A percentile compares a stretch with the other conserved stretches of the same genome.
phyloP scores from a whole-genome alignment of 2,329 filamentous ascomycete species.

The Xylaria sp. region DNA sequence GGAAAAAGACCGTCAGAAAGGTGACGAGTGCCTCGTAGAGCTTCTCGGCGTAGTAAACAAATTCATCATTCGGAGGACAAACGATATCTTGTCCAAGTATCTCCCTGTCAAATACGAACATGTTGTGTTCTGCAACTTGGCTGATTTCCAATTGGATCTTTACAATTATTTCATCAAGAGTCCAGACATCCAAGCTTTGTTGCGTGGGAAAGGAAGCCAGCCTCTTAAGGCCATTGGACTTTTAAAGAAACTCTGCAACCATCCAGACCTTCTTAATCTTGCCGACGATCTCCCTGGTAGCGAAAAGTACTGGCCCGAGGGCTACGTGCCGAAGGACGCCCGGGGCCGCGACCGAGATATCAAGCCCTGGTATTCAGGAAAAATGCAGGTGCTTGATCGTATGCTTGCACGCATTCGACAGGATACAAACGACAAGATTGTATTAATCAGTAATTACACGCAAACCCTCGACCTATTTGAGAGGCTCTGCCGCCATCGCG shows the following conservation, averaged over 20 bases:
- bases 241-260: constrained; percentile 98
- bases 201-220: constrained; percentile 93
- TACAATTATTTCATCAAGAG: constrained; percentile 99
- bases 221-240: constrained; percentile 96
- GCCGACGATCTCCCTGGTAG: constrained; percentile 86
- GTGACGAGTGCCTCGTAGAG: constrained; percentile 83
- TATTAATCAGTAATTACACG: constrained; percentile 98
- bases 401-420: constrained; percentile 96
- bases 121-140: constrained; percentile 95
- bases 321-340: constrained; percentile 87
- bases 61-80: constrained; percentile 96
- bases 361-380: constrained; percentile 96
- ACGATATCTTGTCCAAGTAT: constrained; percentile 98
- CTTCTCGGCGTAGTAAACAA: constrained; percentile 91
- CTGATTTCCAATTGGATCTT: constrained; percentile 89
- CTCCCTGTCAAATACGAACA: constrained; percentile 98
- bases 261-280: constrained; percentile 90
- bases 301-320: constrained; percentile 82
- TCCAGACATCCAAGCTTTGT: constrained; percentile 89
- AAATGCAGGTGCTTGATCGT: constrained; percentile 97
- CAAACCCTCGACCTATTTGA: constrained; percentile 96
- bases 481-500: constrained; percentile 82
- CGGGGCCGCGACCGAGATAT: constrained; percentile 91
- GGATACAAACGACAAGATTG: constrained; percentile 99
- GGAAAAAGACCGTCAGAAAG: constrained; percentile 81